Percentiles rank a stretch among this genome's conserved stretches.
These are phyloP conservation scores for Geotrichum candidum DNA, from an alignment of 1,139 yeast genomes.

Conservation along the genomic window DNA sequence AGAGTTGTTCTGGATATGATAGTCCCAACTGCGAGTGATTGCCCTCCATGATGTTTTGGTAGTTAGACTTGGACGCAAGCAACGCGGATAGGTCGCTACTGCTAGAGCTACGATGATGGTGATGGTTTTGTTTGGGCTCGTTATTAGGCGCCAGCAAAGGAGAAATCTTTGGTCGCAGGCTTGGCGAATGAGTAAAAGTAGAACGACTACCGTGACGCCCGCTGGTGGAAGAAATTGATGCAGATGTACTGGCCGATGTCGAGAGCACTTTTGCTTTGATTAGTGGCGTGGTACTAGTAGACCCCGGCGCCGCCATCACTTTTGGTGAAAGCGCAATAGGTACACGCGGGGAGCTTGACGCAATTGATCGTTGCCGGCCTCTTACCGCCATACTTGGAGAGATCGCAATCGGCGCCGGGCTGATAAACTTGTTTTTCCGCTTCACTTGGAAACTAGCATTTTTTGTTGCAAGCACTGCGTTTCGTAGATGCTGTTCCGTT, in stretches of 20 bases:
- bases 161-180: conserved; percentile 25
- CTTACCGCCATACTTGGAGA: conserved; percentile 12
- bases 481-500: conserved; percentile 26
- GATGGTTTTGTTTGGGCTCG: conserved; percentile 15
- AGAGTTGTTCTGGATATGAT: conserved; percentile 38
- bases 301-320: conserved; percentile 4
- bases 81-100: conserved; percentile 30
- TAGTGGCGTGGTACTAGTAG: conserved; percentile 11
- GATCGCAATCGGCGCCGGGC: conserved; percentile 17
- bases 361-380: background rate
- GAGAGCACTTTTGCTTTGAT: conserved; percentile 17
- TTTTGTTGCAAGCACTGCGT: conserved; percentile 28
- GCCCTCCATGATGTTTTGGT: conserved; percentile 42
- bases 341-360: background rate
- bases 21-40: conserved; percentile 39
- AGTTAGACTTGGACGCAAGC: conserved; percentile 39
- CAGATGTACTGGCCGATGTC: background rate
- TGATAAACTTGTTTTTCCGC: background rate
- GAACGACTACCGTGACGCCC: conserved; percentile 13
- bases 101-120: conserved; percentile 21
- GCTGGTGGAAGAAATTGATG: background rate
- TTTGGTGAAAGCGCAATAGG: conserved; percentile 3
- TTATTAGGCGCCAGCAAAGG: conserved; percentile 22
- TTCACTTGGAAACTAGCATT: conserved; percentile 15
- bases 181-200: conserved; percentile 22